Base-by-base conservation (phyloP, 495 filamentous ascomycete genomes). In the Xylaria intraflava region DNA sequence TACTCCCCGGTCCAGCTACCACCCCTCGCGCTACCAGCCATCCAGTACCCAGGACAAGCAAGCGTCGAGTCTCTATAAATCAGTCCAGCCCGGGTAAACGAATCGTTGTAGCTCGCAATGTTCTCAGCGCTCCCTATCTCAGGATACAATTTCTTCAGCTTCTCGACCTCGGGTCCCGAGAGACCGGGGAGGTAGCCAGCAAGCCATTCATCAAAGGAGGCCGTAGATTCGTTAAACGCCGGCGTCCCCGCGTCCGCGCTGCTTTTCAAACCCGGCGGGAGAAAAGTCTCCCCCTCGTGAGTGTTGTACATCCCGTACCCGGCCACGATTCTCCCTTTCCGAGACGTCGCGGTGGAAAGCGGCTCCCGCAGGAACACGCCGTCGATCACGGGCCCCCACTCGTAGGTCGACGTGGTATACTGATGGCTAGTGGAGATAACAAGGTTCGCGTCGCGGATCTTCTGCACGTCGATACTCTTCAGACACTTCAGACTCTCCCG, bases 321-420 rank as follows among this genome's bases (percentile, higher is more conserved):
- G 35, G 63, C 61, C 6, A 79, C 73, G 6, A 71, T 71, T 42
- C 79, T 72, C 29, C 83, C 67, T 4, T 61, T 43, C 27, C 65
- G 64, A 1, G 44, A 51, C n/a, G 49, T 35, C 2, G 78, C 75
- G 6, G 72, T 51, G 6, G 72, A 72, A 5, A 84, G 69, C 1
- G 70, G 60, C 54, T 72, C 58, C 2, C 47, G 63, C 19, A 85
- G 64, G 52, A 83, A 83, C 2, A 52, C 61, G n/a, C 67, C 75
- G 51, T 83, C 79, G 52, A 83, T 76, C 29, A 84, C 81, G 2
- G 82, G 80, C 0, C 75, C 78, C 80, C 78, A 83, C 0, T 75
- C 80, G 57, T 78, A 83, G 0, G 72, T 76, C 16, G 61, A 69
- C 0, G 78, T 78, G 14, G 64, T 79, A 58, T 77, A 83, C 1